A percentile compares a stretch with the other conserved stretches of the same genome.
Evolutionary conservation across 305 asterid genomes (phyloP).

Genomic region (Fraxinus albicans): DNA sequence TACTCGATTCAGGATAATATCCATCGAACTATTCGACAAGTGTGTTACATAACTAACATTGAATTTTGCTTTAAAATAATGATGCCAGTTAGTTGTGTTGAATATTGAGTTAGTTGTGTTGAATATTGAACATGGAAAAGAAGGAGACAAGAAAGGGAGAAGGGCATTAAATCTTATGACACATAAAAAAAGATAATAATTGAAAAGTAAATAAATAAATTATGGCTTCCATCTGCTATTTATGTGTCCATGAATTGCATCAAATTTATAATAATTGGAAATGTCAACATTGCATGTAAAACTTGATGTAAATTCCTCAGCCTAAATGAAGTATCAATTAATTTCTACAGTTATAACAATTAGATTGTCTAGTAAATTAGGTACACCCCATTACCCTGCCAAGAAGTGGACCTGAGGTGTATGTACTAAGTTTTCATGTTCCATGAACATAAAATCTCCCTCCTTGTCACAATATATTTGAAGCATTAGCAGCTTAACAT

Average conservation of each 20-base stretch:
- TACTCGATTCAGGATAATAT: neutral
- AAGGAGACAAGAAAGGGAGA: neutral
- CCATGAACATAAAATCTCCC: neutral
- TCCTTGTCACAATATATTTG: conserved; percentile 9
- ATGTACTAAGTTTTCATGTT: conserved; percentile 3
- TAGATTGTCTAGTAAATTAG: neutral
- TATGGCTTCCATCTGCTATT: neutral
- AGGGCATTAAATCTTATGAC: neutral
- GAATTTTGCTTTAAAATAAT: neutral
- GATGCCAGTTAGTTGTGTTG: neutral
- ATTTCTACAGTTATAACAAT: neutral
- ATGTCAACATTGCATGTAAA: neutral
- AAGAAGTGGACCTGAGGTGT: neutral
- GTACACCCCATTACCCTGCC: neutral
- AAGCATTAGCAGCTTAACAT: neutral
- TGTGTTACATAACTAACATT: neutral
- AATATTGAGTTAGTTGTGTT: neutral
- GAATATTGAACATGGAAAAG: neutral
- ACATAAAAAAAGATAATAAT: neutral
- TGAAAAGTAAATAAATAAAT: neutral
- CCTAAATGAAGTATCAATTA: neutral
- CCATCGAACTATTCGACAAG: neutral
- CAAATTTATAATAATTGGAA: neutral
- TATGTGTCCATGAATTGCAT: neutral
- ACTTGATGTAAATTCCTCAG: neutral